These are phyloP conservation scores for Ambrosiella cleistominuta DNA, from an alignment of 2,329 filamentous ascomycete genomes.

Conservation along the genomic window DNA sequence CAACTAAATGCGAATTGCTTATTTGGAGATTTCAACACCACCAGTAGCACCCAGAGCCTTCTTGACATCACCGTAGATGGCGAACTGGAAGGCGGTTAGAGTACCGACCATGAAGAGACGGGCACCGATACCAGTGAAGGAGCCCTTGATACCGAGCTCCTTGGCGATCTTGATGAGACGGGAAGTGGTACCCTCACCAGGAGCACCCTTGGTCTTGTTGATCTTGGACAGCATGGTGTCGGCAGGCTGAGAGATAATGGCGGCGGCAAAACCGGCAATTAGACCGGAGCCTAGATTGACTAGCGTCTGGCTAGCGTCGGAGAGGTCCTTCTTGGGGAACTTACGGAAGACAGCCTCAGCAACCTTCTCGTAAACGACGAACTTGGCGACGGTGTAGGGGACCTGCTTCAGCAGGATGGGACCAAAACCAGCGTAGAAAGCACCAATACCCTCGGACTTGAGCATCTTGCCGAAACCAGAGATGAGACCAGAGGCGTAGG, in stretches of 20 bases:
- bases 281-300: conserved; percentile 53
- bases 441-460: conserved; percentile 64
- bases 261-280: conserved; percentile 52
- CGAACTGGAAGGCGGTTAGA: conserved; percentile 66
- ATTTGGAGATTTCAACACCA: conserved; percentile 53
- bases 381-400: conserved; percentile 89
- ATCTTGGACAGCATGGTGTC: conserved; percentile 92
- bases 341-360: conserved; percentile 51
- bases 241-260: conserved; percentile 73
- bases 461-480: conserved; percentile 69
- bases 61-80: conserved; percentile 69
- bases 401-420: conserved; percentile 75
- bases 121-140: conserved; percentile 66
- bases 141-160: conserved; percentile 66
- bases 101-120: conserved; percentile 48
- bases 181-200: conserved; percentile 65
- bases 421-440: conserved; percentile 84
- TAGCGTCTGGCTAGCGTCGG: conserved; percentile 52
- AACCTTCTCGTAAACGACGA: conserved; percentile 85
- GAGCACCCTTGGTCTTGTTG: conserved; percentile 82
- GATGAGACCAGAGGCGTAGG: conserved; percentile 64
- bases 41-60: conserved; percentile 51
- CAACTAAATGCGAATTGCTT: conserved; percentile 15
- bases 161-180: conserved; percentile 76
- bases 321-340: conserved; percentile 54